These are phyloP conservation scores for Leishmania braziliensis DNA, from an alignment of 208 protist species.

Conservation along the genomic window DNA sequence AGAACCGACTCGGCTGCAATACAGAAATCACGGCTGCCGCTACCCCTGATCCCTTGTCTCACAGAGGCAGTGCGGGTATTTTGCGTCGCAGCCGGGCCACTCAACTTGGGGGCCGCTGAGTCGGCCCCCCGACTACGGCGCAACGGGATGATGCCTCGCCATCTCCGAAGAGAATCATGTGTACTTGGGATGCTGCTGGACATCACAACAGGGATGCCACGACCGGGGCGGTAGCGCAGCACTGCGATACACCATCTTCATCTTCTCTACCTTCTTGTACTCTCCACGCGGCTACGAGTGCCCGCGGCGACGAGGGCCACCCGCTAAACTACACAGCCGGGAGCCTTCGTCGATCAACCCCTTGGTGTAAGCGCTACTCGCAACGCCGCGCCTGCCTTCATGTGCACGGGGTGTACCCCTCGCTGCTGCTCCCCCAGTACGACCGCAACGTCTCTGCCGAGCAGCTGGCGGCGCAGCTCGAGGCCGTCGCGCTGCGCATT, in stretches of 20 bases:
- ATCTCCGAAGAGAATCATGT: background rate
- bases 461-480: constrained; percentile 83
- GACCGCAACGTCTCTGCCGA: constrained; percentile 43
- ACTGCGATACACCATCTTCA: background rate
- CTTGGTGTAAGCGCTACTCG: constrained; percentile 8
- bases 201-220: background rate
- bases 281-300: background rate
- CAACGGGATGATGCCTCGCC: background rate
- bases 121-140: background rate
- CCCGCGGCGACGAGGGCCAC: background rate
- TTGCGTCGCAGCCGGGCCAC: background rate
- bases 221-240: background rate
- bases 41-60: background rate
- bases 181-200: background rate
- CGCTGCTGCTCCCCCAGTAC: constrained; percentile 70
- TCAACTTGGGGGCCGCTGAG: background rate
- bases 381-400: constrained; percentile 71
- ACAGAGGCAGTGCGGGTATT: background rate
- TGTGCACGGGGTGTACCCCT: constrained; percentile 81
- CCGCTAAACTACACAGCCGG: background rate
- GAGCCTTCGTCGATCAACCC: background rate
- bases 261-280: background rate
- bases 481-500: constrained; percentile 51
- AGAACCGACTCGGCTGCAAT: background rate
- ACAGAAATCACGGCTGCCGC: background rate